Base-by-base conservation (phyloP, 805 yeast genomes). In the Yarrowia sp. region DNA sequence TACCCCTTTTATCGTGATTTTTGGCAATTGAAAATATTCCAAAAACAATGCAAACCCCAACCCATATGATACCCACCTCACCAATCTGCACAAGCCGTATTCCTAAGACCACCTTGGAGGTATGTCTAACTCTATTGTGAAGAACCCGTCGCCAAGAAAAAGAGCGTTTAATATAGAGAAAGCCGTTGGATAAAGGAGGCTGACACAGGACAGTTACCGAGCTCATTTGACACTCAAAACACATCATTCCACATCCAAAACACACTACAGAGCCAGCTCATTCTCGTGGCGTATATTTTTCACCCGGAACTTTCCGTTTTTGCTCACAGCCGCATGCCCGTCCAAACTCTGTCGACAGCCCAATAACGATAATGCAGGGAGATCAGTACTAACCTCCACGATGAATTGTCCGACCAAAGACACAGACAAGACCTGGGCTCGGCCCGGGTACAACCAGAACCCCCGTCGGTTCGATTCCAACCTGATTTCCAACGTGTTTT, bases 351-450 rank as follows among this genome's bases (percentile, higher is more conserved):
- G 31, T 2, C 8, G 1, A 17, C 17, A 8, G 38, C 2, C n/a
- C 38, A 10, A 13, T 9, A 22, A 35, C 33, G 43, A 51, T 36
- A 51, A 51, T 51, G 58, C 58, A 51, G 33, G 58, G 35, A 11
- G 35, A 50, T 36, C 58, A 35, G 17, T 32, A 35, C 32, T 35
- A 14, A 8, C 4, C 31, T 48, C 17, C 57, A 18, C 10, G 11
- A 50, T 51, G 58, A 51, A 51, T 38, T 51, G 58, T n/a, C 58
- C 58, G 22, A 51, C 58, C n/a, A 51, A 51, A 51, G 58, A 51
- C 10, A 51, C 58, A 13, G 58, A 51, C 58, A 51, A 51, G 28
- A 51, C 58, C 22, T 51, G 58, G 58, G 58, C 58, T 2, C 43
- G 58, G 3, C 58, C 58, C 58, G 42, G 43, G 33, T 51, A 51